Percentiles rank a stretch among this genome's conserved stretches.
Conservation (phyloP, 2,329 filamentous ascomycete species). For the Fusarium oxysporum region DNA sequence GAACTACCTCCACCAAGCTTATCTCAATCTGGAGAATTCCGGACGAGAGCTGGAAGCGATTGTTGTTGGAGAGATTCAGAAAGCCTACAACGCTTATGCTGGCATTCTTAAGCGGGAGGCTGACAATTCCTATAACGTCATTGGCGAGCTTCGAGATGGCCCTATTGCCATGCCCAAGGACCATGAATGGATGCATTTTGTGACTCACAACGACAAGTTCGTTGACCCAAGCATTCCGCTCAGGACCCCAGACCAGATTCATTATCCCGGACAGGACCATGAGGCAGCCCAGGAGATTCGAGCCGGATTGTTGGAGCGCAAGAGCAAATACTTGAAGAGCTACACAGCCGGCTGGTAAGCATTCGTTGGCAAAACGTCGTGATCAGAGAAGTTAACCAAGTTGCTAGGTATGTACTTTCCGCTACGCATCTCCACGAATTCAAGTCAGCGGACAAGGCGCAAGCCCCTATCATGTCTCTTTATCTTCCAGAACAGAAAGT, state of each 20-base stretch:
- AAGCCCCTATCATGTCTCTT: slow-evolving; percentile 94
- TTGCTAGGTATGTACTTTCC: slow-evolving; percentile 87
- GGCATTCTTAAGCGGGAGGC: slow-evolving; percentile 92
- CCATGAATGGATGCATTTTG: slow-evolving; percentile 87
- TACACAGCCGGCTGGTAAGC: slow-evolving; percentile 93
- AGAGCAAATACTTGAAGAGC: slow-evolving; percentile 98
- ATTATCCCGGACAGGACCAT: slow-evolving; percentile 91
- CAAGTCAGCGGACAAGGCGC: slow-evolving; percentile 94
- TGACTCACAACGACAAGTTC: slow-evolving; percentile 84
- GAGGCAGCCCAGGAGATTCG: slow-evolving; percentile 85
- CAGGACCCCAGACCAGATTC: slow-evolving; percentile 82
- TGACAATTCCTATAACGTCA: slow-evolving; percentile 80
- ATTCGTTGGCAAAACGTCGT: not conserved
- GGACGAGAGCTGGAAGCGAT: slow-evolving; percentile 96
- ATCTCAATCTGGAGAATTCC: slow-evolving; percentile 92
- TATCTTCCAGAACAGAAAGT: slow-evolving; percentile 96
- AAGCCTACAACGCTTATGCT: slow-evolving; percentile 94
- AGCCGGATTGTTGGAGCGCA: slow-evolving; percentile 91
- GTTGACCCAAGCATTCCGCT: slow-evolving; percentile 86
- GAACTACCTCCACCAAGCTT: slow-evolving; percentile 96
- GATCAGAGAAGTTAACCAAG: slow-evolving; percentile 12
- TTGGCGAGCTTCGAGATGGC: slow-evolving; percentile 84
- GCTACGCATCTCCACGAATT: slow-evolving; percentile 98
- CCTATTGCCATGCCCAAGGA: slow-evolving; percentile 96
- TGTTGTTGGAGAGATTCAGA: slow-evolving; percentile 96